phyloP scores from a whole-genome alignment of 2,329 filamentous ascomycete genomes.

The Biscogniauxia sp. region DNA sequence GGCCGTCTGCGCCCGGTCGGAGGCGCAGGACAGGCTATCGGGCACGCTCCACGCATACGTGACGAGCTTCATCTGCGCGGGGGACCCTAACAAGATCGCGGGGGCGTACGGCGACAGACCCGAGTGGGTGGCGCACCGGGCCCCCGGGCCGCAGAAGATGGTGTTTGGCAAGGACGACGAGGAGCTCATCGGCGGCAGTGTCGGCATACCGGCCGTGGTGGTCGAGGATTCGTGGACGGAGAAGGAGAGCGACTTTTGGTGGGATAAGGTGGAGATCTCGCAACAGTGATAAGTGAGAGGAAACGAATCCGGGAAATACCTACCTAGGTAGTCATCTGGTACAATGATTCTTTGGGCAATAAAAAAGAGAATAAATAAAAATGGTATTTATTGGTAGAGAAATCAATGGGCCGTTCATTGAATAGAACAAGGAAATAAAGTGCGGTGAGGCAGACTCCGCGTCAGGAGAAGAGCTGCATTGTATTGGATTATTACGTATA shows the following conservation, averaged over 20 bases:
- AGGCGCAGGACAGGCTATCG: conserved; percentile 40
- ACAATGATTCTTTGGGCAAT: no score
- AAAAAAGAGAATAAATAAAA: no score
- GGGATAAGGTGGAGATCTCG: conserved; percentile 38
- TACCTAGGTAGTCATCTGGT: not conserved
- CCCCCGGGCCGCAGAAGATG: conserved; percentile 31
- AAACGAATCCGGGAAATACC: not conserved
- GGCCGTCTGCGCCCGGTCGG: conserved; percentile 33
- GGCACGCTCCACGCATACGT: conserved; percentile 45
- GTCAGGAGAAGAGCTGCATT: no score
- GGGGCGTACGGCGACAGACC: conserved; percentile 23
- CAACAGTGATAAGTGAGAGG: conserved; percentile 25
- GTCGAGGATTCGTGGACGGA: conserved; percentile 40
- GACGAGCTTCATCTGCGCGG: conserved; percentile 46
- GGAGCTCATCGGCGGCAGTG: conserved; percentile 43
- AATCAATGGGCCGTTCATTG: no score
- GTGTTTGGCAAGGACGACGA: conserved; percentile 46
- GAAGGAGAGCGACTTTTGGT: conserved; percentile 48
- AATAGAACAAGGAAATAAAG: no score
- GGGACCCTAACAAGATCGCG: conserved; percentile 41
- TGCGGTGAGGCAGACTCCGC: no score
- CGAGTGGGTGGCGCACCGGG: conserved; percentile 6
- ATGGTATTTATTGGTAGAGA: no score
- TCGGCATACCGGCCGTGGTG: conserved; percentile 37
- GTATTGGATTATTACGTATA: no score